Evolutionary conservation across 768 basidiomycete species (phyloP), one percentile per base, ranked within the genome.

Genomic region (Pholiota molesta): DNA sequence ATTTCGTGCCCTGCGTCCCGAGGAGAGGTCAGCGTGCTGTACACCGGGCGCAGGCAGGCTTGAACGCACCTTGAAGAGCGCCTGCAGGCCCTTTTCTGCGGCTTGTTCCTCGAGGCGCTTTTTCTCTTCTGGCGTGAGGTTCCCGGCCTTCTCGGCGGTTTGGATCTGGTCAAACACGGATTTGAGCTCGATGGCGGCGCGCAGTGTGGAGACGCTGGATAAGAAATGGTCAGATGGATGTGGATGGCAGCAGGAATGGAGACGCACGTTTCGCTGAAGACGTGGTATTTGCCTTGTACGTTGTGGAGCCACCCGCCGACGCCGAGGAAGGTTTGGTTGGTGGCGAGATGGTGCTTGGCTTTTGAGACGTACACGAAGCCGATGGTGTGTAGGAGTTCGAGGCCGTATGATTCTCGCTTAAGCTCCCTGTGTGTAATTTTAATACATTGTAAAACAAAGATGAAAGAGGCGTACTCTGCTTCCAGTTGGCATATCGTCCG

Each of bases 251-350:
- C 28, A n/a, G 61, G 39, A 51, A 52, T 44, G 9, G 47, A 54
- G 10, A 80, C 91, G 67, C 65, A 92, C 91, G 93, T 95, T 78
- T 95, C 94, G 71, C 92, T 94, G 74, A 97, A 92, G 17, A 95
- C 90, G 69, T 96, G 94, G 54, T 94, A 95, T 76, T 94, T 95
- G 13, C 91, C 92, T 72, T 94, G 92, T 2, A 95, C 92, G 59
- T 93, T 93, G 73, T 96, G 94, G 61, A 96, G 72, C 94, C 94
- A 97, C 7, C 95, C 94, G 13, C 94, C 94, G 16, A 97, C 89
- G 28, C 94, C 94, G 53, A 94, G 87, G 80, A 80, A 86, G 65
- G 75, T 85, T 79, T 83, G 82, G 62, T 82, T 82, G 17, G 91
- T 87, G 0, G 94, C 94, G 0, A 92, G 81, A 69, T 88, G 88